Conservation (phyloP, 2,329 filamentous ascomycete genomes). For the Lachnellula occidentalis region DNA sequence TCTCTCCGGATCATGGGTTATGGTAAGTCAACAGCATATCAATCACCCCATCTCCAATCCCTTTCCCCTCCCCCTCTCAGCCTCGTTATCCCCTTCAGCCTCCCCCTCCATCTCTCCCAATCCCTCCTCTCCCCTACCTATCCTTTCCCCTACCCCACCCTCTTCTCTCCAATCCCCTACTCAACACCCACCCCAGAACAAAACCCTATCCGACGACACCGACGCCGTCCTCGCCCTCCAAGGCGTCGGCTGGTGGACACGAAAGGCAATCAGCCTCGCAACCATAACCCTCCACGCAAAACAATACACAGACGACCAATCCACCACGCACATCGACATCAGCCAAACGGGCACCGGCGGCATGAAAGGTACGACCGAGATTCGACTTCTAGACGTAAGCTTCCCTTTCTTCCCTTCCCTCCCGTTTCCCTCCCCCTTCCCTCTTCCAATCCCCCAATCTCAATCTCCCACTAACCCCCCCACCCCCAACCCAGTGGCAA, state of each 20-base stretch:
- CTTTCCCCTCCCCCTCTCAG: background rate
- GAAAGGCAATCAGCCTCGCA: constrained; percentile 54
- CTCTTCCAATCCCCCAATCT: too few relatives aligned
- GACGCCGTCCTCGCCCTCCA: constrained; percentile 55
- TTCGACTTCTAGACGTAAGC: constrained; percentile 44
- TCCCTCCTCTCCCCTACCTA: background rate
- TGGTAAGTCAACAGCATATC: constrained; percentile 36
- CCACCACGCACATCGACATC: constrained; percentile 48
- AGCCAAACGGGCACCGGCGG: constrained; percentile 59
- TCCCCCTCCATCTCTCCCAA: background rate
- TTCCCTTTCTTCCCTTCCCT: too few relatives aligned
- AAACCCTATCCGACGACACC: constrained; percentile 50
- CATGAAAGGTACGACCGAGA: constrained; percentile 53
- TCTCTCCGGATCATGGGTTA: constrained; percentile 47
- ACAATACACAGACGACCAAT: constrained; percentile 38
- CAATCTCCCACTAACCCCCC: too few relatives aligned
- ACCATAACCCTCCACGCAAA: constrained; percentile 45
- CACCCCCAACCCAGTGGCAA: constrained; percentile 35
- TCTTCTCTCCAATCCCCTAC: background rate
- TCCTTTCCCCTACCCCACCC: too few relatives aligned
- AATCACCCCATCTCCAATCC: background rate
- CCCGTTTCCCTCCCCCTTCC: too few relatives aligned
- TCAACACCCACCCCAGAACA: constrained; percentile 43
- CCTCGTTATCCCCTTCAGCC: background rate
- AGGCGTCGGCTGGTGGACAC: constrained; percentile 51